Evolutionary conservation across 495 filamentous ascomycete genomes (phyloP), one percentile per base, ranked within the genome.

Genomic region (Filosporella fistucella): DNA sequence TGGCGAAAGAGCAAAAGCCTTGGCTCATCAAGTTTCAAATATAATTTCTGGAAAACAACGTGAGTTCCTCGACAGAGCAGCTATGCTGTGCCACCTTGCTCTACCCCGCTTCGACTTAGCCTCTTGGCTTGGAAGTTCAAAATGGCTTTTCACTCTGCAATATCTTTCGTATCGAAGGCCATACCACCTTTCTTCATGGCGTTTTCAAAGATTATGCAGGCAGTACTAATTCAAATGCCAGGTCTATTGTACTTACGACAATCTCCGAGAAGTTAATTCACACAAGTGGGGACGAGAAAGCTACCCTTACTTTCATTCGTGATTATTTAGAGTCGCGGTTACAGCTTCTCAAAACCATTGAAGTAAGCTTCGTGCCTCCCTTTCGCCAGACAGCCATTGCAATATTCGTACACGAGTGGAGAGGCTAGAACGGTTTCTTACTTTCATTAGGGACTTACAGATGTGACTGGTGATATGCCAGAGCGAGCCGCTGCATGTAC

Each of bases 41-140:
- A 23, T 14, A 68, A 66, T 41, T 78, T 78, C 45, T 79, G 77
- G 75, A 69, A 63, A 46, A 54, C 74, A 24, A 77, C 74, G 71
- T 79, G 63, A 55, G 74, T 68, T n/a, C n/a, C n/a, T n/a, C n/a
- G n/a, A n/a, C n/a, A n/a, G n/a, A n/a, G n/a, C n/a, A n/a, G n/a
- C n/a, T n/a, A n/a, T n/a, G n/a, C n/a, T n/a, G n/a, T n/a, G n/a
- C n/a, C n/a, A n/a, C n/a, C n/a, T n/a, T n/a, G n/a, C n/a, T n/a
- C n/a, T n/a, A n/a, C n/a, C n/a, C n/a, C n/a, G n/a, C n/a, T n/a
- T n/a, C n/a, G n/a, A n/a, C n/a, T n/a, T n/a, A n/a, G n/a, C n/a
- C n/a, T n/a, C n/a, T n/a, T n/a, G n/a, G n/a, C n/a, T n/a, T n/a
- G n/a, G n/a, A n/a, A n/a, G n/a, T n/a, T n/a, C n/a, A n/a, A n/a